phyloP scores from a whole-genome alignment of 2,329 filamentous ascomycete species.

The Mariannaea elegans region DNA sequence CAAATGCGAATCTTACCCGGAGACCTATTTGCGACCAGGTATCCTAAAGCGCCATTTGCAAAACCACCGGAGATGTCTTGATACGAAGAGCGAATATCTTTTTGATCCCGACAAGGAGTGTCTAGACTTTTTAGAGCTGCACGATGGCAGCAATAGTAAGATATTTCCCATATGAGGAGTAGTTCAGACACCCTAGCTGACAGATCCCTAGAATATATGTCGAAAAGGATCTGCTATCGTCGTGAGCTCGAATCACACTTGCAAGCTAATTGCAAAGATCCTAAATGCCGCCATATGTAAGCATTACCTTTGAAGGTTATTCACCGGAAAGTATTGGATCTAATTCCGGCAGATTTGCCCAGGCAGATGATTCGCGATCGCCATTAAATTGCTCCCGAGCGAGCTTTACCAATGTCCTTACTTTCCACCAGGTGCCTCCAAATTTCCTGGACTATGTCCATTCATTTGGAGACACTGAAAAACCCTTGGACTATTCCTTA shows the following conservation, averaged over 20 bases:
- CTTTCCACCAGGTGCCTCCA: slow-evolving; percentile 11
- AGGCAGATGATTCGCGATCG: not conserved
- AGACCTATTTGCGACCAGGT: not conserved
- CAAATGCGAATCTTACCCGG: not conserved
- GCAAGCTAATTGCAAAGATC: slow-evolving; percentile 19
- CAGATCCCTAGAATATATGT: not conserved
- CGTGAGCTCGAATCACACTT: not conserved
- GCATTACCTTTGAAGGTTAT: not conserved
- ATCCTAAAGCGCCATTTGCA: not conserved
- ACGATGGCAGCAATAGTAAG: slow-evolving; percentile 4
- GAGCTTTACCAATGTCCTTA: not conserved
- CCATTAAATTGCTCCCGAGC: slow-evolving; percentile 13
- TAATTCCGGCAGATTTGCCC: slow-evolving; percentile 9
- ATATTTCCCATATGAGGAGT: not conserved
- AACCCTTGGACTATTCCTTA: slow-evolving; percentile 20
- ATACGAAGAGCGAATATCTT: not conserved
- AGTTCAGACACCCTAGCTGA: not conserved
- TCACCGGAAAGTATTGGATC: not conserved
- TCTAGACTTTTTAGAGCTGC: slow-evolving; percentile 4
- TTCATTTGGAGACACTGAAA: slow-evolving; percentile 12
- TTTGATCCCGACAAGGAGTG: not conserved
- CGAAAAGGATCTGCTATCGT: not conserved
- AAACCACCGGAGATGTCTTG: not conserved
- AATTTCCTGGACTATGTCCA: slow-evolving; percentile 18
- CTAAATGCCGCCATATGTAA: slow-evolving; percentile 15